Conservation (phyloP, 176 grass and related monocot genomes). For the Aechmea fasciata region DNA sequence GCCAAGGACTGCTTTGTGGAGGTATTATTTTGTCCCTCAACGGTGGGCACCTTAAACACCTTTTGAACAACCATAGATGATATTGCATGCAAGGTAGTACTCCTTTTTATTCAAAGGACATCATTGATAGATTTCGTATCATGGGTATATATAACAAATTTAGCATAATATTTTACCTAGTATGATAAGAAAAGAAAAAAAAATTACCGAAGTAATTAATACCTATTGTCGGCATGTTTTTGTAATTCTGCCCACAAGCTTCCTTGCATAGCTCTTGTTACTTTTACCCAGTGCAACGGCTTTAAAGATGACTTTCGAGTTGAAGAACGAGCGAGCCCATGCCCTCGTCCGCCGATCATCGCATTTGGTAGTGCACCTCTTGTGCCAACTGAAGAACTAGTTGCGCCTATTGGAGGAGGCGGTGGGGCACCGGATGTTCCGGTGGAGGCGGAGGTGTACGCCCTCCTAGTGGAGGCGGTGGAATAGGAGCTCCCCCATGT, state of each 20-base stretch:
- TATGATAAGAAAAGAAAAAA: slow-evolving; percentile 6
- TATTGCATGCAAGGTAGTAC: no score
- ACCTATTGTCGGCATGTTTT: slow-evolving; percentile 67
- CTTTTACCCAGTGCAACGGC: slow-evolving; percentile 89
- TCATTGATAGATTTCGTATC: no score
- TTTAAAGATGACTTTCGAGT: slow-evolving; percentile 61
- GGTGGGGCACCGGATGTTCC: slow-evolving; percentile 14
- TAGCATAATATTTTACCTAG: neutral
- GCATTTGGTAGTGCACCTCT: slow-evolving; percentile 33
- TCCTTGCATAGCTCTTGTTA: slow-evolving; percentile 82
- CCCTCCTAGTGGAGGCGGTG: neutral
- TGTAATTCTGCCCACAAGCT: slow-evolving; percentile 95
- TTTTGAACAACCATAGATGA: no score
- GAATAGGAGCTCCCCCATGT: slow-evolving; percentile 19
- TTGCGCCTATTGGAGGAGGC: slow-evolving; percentile 30
- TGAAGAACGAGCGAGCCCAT: slow-evolving; percentile 38
- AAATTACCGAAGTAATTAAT: slow-evolving; percentile 20
- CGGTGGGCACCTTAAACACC: no score
- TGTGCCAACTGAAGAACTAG: slow-evolving; percentile 23
- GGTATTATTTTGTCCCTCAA: no score
- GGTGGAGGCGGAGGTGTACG: slow-evolving; percentile 22
- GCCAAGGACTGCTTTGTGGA: no score
- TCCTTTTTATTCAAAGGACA: no score
- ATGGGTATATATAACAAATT: neutral
- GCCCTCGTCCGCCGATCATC: slow-evolving; percentile 54